Base-by-base conservation (phyloP, 1,284 basidiomycete genomes). In the Xanthoconium separans region DNA sequence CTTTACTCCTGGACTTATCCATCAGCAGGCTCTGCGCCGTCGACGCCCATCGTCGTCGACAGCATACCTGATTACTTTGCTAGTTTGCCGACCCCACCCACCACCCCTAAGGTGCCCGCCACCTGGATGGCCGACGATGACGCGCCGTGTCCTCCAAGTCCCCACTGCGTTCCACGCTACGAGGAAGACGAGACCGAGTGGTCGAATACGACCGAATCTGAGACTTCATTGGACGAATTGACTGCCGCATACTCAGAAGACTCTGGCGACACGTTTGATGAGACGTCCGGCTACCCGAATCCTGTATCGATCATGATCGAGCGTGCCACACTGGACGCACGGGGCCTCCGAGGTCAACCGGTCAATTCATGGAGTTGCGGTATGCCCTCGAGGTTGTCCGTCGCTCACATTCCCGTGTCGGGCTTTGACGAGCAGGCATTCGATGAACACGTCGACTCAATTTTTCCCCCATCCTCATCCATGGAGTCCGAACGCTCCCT, bases 61-160 rank as follows among this genome's bases (percentile, higher is more conserved):
- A 46, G 36, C 2, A 3, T 27, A 2, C 45, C 36, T 1, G 12
- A 22, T 1, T 53, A 56, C 20, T 8, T 46, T 18, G 47, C 22
- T 22, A 47, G 52, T 18, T 27, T 30, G 27, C 44, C 50, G 6
- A 60, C 64, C 1, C 53, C 64, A 2, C 61, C 59, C 5, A n/a
- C 24, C 3, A 53, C 4, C 20, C 63, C 61, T 30, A 31, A 12
- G 13, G 0, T 1, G 11, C 3, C 4, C 50, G 44, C 39, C 45
- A 43, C 52, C 6, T 44, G 0, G 13, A 22, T 20, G 8, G 1
- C 47, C 2, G 51, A 61, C 2, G 51, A 44, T 3, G 12, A 53
- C 16, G 47, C 56, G 12, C 51, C 65, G 1, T 65, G 61, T 46
- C 65, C 65, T 9, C 45, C 53, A 7, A 55, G 51, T 4, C 65